These are phyloP conservation scores for apple (Malus domestica) DNA, from an alignment of 306 rosid species.

Conservation along the genomic window DNA sequence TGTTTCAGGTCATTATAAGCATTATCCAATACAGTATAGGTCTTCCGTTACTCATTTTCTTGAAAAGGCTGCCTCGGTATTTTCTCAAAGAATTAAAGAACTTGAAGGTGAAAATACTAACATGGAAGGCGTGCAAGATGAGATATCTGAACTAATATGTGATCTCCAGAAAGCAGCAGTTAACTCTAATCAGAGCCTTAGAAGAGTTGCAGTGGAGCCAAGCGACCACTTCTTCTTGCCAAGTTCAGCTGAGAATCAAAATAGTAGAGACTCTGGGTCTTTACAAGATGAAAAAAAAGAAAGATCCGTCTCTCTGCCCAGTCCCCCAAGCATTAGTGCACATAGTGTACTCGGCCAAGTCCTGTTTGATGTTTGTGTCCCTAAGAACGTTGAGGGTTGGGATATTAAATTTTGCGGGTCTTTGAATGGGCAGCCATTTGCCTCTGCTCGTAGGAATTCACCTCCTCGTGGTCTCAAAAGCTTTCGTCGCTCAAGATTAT, in stretches of 20 bases:
- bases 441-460: slow-evolving; percentile 51
- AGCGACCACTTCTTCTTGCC: slow-evolving; percentile 66
- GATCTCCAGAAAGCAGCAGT: slow-evolving; percentile 65
- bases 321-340: slow-evolving; percentile 49
- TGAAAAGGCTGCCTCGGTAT: slow-evolving; percentile 45
- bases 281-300: slow-evolving; percentile 43
- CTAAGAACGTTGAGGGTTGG: slow-evolving; percentile 69
- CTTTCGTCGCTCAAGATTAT: slow-evolving; percentile 65
- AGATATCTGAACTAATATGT: slow-evolving; percentile 54
- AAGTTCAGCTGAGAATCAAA: slow-evolving; percentile 40
- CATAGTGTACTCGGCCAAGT: slow-evolving; percentile 63
- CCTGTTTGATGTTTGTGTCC: slow-evolving; percentile 64
- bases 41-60: slow-evolving; percentile 51
- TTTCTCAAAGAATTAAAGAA: slow-evolving; percentile 32
- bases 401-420: slow-evolving; percentile 56
- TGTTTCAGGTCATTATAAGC: slow-evolving; percentile 48
- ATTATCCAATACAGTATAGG: slow-evolving; percentile 53
- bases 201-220: slow-evolving; percentile 60
- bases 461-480: slow-evolving; percentile 47
- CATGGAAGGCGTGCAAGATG: slow-evolving; percentile 42
- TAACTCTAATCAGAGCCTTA: slow-evolving; percentile 54
- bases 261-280: slow-evolving; percentile 21
- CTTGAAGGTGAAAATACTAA: slow-evolving; percentile 38
- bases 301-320: slow-evolving; percentile 34
- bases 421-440: slow-evolving; percentile 50